These are phyloP conservation scores for Bolboschoenus planiculmis DNA, from an alignment of 176 grass and related monocot genomes.

Conservation along the genomic window DNA sequence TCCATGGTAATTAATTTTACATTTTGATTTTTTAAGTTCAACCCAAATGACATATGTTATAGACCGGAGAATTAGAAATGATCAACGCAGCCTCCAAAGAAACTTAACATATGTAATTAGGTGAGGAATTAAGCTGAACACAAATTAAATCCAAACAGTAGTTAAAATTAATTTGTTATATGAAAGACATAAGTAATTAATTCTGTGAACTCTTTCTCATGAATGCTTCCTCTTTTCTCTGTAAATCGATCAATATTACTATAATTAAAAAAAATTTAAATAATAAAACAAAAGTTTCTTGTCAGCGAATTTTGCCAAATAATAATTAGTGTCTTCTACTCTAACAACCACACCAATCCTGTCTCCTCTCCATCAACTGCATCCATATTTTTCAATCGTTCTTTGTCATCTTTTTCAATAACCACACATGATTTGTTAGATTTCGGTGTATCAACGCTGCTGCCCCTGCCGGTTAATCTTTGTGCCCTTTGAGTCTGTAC, in stretches of 20 bases:
- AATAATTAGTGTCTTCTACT: background rate
- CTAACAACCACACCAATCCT: slow-evolving; percentile 4
- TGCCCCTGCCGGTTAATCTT: slow-evolving; percentile 43
- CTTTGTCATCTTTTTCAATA: background rate
- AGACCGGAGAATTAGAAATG: background rate
- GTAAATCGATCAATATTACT: background rate
- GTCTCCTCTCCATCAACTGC: background rate
- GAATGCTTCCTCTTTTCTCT: background rate
- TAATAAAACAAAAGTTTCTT: background rate
- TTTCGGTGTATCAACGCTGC: background rate
- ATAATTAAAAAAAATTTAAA: background rate
- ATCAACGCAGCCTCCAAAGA: background rate
- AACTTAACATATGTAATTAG: background rate
- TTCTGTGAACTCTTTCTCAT: background rate
- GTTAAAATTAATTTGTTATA: slow-evolving; percentile 7
- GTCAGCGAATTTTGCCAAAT: slow-evolving; percentile 17
- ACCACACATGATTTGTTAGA: background rate
- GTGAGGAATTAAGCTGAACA: no score
- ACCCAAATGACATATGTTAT: background rate
- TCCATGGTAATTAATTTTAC: background rate
- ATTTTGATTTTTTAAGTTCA: background rate
- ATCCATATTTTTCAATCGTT: background rate
- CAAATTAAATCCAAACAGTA: no score
- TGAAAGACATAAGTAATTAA: no score
- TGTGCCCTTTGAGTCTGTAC: slow-evolving; percentile 60